Evolutionary conservation across 306 rosid species (phyloP).

Genomic region (Pyrus communis): DNA sequence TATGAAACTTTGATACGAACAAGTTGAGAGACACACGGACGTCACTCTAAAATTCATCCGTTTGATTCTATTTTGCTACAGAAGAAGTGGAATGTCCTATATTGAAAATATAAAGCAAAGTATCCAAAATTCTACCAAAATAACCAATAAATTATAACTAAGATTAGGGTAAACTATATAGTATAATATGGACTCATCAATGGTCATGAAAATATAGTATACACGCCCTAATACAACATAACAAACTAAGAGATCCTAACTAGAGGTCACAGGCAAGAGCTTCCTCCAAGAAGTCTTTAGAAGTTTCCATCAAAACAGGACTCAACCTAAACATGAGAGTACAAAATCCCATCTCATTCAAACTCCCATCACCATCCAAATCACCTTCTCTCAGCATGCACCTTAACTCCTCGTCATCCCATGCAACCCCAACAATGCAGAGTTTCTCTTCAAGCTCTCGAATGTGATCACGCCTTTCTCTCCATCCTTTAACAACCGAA

Average conservation of each 20-base stretch:
- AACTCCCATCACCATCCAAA: conserved; percentile 67
- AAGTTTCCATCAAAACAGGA: conserved; percentile 62
- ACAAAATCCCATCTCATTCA: conserved; percentile 75
- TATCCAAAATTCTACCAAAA: no score
- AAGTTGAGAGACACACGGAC: no score
- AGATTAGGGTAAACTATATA: no score
- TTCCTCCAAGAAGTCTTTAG: conserved; percentile 47
- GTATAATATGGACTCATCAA: no score
- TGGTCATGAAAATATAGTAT: not conserved
- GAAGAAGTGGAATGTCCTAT: no score
- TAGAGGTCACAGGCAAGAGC: conserved; percentile 7
- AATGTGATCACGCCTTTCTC: conserved; percentile 60
- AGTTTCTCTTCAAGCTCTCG: conserved; percentile 75
- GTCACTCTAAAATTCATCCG: no score
- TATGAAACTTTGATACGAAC: no score
- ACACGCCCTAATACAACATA: not conserved
- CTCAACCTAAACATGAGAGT: conserved; percentile 81
- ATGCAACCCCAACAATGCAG: conserved; percentile 62
- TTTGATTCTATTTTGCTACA: no score
- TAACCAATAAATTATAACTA: no score
- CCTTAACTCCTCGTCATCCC: conserved; percentile 62
- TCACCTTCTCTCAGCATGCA: conserved; percentile 82
- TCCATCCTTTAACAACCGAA: conserved; percentile 51
- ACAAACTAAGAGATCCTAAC: not conserved
- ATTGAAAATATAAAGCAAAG: no score